phyloP scores from a whole-genome alignment of 2,329 filamentous ascomycete genomes.

The Dactylellina cionopaga region DNA sequence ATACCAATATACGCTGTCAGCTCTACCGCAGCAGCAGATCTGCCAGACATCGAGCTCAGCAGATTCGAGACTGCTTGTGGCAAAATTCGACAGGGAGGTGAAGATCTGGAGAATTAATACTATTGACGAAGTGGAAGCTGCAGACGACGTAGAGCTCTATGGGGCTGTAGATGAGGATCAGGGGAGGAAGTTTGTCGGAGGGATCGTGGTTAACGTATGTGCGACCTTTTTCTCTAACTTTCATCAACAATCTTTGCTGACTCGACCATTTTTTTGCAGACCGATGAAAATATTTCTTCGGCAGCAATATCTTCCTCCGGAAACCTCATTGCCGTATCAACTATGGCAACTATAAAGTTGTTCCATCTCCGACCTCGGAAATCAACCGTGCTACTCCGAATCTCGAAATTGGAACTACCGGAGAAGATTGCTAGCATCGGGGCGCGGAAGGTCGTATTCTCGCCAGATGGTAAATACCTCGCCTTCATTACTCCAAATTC shows the following conservation, averaged over 20 bases:
- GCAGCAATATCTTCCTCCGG: conserved; percentile 76
- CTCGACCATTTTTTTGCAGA: conserved; percentile 60
- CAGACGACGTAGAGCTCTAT: conserved; percentile 58
- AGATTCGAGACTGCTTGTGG: conserved; percentile 78
- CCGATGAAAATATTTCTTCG: conserved; percentile 84
- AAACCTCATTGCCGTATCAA: conserved; percentile 78
- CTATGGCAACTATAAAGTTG: conserved; percentile 77
- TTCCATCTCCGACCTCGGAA: conserved; percentile 73
- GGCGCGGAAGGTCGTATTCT: conserved; percentile 75
- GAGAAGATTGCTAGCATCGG: conserved; percentile 67
- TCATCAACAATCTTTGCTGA: background rate
- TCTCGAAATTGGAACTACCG: conserved; percentile 43
- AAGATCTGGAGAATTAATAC: conserved; percentile 77
- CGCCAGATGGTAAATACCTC: conserved; percentile 76
- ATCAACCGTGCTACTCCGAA: conserved; percentile 50
- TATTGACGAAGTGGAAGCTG: conserved; percentile 63
- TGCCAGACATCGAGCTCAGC: conserved; percentile 73
- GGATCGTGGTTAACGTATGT: conserved; percentile 68
- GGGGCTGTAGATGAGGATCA: conserved; percentile 61
- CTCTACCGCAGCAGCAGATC: conserved; percentile 80
- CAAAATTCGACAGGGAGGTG: conserved; percentile 91
- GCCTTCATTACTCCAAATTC: conserved; percentile 66
- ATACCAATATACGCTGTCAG: conserved; percentile 82
- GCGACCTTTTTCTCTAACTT: too few relatives aligned
- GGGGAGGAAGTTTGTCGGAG: conserved; percentile 72